A percentile compares a stretch with the other conserved stretches of the same genome.
phyloP scores from a whole-genome alignment of 164 flowering plant species.

The Buxus sempervirens region DNA sequence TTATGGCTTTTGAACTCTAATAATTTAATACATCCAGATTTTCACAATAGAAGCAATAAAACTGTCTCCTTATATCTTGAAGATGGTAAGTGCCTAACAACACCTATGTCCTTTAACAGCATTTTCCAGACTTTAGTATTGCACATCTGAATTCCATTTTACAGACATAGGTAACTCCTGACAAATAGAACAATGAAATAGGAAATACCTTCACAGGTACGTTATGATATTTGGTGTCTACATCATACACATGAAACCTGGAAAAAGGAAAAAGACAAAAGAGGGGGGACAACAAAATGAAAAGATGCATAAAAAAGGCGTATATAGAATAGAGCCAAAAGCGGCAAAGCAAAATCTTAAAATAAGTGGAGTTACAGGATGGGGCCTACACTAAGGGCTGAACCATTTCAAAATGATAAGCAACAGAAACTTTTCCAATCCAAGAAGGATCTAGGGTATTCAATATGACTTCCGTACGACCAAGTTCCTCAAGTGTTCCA shows the following conservation, averaged over 20 bases:
- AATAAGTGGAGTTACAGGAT: not conserved
- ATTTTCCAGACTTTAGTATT: too few relatives aligned
- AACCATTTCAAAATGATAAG: constrained; percentile 77
- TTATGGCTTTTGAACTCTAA: too few relatives aligned
- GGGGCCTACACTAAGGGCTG: constrained; percentile 61
- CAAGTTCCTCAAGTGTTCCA: constrained; percentile 71
- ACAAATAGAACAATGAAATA: not conserved
- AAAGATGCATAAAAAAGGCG: not conserved
- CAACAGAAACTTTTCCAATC: constrained; percentile 55
- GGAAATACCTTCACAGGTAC: constrained; percentile 53
- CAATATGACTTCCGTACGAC: constrained; percentile 80
- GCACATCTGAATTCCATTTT: too few relatives aligned
- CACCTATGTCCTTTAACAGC: too few relatives aligned
- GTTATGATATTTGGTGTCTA: constrained; percentile 69
- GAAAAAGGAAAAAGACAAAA: constrained; percentile 10
- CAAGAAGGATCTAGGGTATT: constrained; percentile 62
- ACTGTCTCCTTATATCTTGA: too few relatives aligned
- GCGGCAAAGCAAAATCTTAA: not conserved
- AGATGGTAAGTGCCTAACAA: too few relatives aligned
- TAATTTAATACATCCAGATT: too few relatives aligned
- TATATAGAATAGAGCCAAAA: too few relatives aligned
- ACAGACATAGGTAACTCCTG: too few relatives aligned
- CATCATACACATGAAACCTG: constrained; percentile 73
- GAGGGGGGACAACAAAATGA: not conserved
- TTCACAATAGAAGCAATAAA: too few relatives aligned